These are phyloP conservation scores for Polyplosphaeria fusca DNA, from an alignment of 495 filamentous ascomycete genomes.

Conservation along the genomic window DNA sequence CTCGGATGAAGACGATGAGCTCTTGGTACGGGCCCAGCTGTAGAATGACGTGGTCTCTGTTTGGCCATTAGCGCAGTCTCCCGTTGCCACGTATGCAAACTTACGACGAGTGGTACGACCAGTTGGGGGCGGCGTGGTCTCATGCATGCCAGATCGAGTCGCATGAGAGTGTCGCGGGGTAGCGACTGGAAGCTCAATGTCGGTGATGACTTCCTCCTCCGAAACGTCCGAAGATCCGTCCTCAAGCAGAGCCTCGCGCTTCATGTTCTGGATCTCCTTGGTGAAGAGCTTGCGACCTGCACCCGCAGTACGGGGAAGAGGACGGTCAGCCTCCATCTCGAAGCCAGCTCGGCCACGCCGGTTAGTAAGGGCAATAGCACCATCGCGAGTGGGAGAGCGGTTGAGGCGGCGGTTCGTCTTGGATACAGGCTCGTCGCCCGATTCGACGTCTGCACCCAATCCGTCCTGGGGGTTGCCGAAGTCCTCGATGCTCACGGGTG, in stretches of 20 bases:
- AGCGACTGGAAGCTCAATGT: slow-evolving; percentile 43
- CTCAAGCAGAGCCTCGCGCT: slow-evolving; percentile 38
- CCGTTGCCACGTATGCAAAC: neutral
- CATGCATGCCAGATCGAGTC: neutral
- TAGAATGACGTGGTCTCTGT: slow-evolving; percentile 19
- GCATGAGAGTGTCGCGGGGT: slow-evolving; percentile 3
- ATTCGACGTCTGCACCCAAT: too few species aligned
- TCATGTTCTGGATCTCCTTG: slow-evolving; percentile 41
- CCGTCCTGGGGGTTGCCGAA: too few species aligned
- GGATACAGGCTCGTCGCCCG: neutral
- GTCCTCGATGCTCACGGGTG: slow-evolving; percentile 39
- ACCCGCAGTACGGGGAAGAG: slow-evolving; percentile 68
- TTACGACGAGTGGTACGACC: slow-evolving; percentile 14
- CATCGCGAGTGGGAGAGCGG: too few species aligned
- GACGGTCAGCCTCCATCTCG: slow-evolving; percentile 42
- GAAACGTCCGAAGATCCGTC: too few species aligned
- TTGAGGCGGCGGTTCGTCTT: too few species aligned
- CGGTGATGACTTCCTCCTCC: slow-evolving; percentile 50
- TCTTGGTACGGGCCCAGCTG: slow-evolving; percentile 22
- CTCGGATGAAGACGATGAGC: too few species aligned
- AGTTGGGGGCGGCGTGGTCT: slow-evolving; percentile 28
- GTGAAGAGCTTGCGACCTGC: slow-evolving; percentile 87
- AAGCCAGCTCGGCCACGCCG: too few species aligned
- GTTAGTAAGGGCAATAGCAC: too few species aligned
- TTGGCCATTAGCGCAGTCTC: neutral